Base-by-base conservation (phyloP, 352 stramenopile genomes). In the Pythium pyrilobum region DNA sequence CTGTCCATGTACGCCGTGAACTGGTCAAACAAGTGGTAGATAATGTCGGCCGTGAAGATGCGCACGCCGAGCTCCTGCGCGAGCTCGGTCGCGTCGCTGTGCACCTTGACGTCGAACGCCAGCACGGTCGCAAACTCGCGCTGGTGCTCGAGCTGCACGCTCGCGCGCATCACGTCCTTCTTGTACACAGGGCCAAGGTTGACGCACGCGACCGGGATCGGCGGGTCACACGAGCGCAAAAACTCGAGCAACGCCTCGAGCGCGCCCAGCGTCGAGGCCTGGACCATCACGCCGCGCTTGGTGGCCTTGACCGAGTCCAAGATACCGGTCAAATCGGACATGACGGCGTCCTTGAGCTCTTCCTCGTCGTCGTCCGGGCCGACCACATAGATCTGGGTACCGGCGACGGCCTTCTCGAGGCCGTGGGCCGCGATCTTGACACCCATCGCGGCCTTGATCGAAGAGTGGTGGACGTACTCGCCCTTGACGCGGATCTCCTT, bases 31-130 rank as follows among this genome's bases (percentile, higher is more conserved):
- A 99, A 77, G 79, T 99, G 97, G 77, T 99, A 99, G 74, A 99
- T 99, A 65, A 99, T 99, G 64, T 99, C 97, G 27, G 97, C 97
- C 16, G 96, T 99, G 78, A 99, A 99, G 67, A 99, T 99, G 36
- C 90, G 80, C 41, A 99, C 96, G 56, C 93, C 91, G 37, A 97
- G 84, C 46, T 98, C 92, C 40, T 93, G 62, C 7, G 94, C 77
- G 52, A 96, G 64, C 67, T 96, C 83, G 37, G 74, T 80, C 5
- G 97, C 97, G 42, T 99, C 96, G 42, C 66, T 83, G 66, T 98
- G 92, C 23, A 99, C 90, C 55, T 97, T 96, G 42, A 99, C 96
- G 69, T 99, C 97, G 64, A 99, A 99, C 27, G 96, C 96, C 24
- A 99, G 69, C 55, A 99, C 98, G 8, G 95, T 99, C 11, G 94